These are phyloP conservation scores for Solanum dulcamara DNA, from an alignment of 257 asterid genomes.

Conservation along the genomic window DNA sequence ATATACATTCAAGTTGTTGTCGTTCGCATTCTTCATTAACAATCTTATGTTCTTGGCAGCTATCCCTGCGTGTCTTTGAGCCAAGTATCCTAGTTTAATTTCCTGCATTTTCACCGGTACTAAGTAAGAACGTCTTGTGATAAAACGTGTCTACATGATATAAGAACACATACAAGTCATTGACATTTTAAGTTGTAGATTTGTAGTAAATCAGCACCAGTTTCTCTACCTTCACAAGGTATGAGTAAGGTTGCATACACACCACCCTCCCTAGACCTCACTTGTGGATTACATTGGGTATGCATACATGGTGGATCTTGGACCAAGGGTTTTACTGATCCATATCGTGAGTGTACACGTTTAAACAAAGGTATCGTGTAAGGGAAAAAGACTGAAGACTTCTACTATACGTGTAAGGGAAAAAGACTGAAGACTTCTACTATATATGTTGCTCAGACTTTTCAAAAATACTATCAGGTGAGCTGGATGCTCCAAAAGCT, in stretches of 20 bases:
- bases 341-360: neutral
- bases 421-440: neutral
- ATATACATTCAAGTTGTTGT: constrained; percentile 32
- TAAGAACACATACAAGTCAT: neutral
- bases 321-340: neutral
- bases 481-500: neutral
- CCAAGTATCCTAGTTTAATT: constrained; percentile 74
- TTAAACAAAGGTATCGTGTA: neutral
- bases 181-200: neutral
- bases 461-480: neutral
- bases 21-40: constrained; percentile 26
- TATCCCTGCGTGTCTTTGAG: constrained; percentile 42
- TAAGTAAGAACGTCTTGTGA: neutral
- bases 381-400: neutral
- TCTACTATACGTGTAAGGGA: neutral
- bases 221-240: neutral
- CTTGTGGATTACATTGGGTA: neutral
- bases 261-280: neutral
- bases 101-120: constrained; percentile 30
- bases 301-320: neutral
- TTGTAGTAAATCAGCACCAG: neutral
- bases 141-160: neutral
- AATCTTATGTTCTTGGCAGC: constrained; percentile 65
- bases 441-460: neutral
- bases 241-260: neutral